Evolutionary conservation across 164 flowering plant species (phyloP).

Genomic region (Chimonanthus salicifolius): DNA sequence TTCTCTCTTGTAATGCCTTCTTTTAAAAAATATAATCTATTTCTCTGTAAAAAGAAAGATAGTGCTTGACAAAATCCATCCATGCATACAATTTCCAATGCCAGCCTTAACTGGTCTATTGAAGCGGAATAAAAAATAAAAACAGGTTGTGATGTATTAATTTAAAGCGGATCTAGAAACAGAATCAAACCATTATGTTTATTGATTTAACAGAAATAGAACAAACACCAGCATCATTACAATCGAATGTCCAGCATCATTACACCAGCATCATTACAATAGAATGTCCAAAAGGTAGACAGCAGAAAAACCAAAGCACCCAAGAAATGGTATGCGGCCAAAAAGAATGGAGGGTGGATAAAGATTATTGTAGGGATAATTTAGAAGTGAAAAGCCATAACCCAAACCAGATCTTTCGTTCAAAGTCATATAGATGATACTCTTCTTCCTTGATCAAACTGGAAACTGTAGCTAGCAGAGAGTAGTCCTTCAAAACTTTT

Average conservation of each 20-base stretch:
- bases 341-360: neutral
- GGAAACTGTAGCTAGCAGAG: conserved; percentile 36
- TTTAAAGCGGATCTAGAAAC: neutral
- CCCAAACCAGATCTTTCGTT: neutral
- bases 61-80: too few species aligned
- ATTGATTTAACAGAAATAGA: neutral
- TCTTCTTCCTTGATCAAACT: conserved; percentile 36
- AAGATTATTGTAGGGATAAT: neutral
- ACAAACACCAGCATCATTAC: neutral
- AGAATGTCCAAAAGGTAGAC: neutral
- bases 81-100: neutral
- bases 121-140: neutral
- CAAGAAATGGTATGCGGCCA: neutral
- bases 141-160: too few species aligned
- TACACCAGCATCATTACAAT: neutral
- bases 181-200: neutral
- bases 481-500: conserved; percentile 70
- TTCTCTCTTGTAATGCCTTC: too few species aligned
- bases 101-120: neutral
- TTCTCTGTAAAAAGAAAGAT: too few species aligned
- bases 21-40: too few species aligned
- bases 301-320: neutral
- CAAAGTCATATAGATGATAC: conserved; percentile 23
- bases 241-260: neutral
- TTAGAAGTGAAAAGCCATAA: neutral